Evolutionary conservation across 73 alveolate species (phyloP), one percentile per base, ranked within the genome.

Genomic region (Uronychia binucleata): DNA sequence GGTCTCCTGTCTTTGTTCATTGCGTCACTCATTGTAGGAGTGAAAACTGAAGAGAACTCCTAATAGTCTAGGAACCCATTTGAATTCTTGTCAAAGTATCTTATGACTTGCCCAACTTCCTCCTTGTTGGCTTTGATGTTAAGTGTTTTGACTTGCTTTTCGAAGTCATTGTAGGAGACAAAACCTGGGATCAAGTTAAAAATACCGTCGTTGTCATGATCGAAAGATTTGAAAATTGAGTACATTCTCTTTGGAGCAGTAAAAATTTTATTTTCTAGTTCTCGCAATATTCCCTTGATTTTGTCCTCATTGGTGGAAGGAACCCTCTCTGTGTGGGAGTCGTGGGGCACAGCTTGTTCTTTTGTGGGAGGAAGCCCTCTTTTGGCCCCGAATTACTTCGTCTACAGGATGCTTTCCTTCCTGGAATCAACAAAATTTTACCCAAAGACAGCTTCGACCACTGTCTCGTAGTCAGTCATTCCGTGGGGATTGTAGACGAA

Each of bases 131-230:
- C 95, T 0, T 34, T 33, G 14, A 83, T 80, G 8, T 90, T 59
- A 33, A 83, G 79, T 19, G 87, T 81, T 28, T 74, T 78, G 26
- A 84, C 79, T 33, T 59, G 31, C 34, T 79, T 89, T 32, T 81
- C 92, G 77, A 90, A 90, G 74, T 90, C 95, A 58, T 85, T 74
- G 85, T 85, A 85, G 35, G 95, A 90, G 19, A 90, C 90, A 59
- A 78, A 90, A 0, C 89, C 67, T 46, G 19, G 19, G 5, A 46
- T 11, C n/a, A 11, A 46, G 5, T 5, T 11, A 19, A 19, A 46
- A 46, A 46, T 46, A 34, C 91, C 95, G 85, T 90, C 95, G 26
- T 88, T 86, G 58, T 90, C 95, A 78, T 75, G 58, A 80, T 90
- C 95, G 77, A 90, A 85, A 26, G 79, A 31, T 30, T 75, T 78